phyloP scores from a whole-genome alignment of 192 early-diverging fungal species.

The Gigaspora rosea region DNA sequence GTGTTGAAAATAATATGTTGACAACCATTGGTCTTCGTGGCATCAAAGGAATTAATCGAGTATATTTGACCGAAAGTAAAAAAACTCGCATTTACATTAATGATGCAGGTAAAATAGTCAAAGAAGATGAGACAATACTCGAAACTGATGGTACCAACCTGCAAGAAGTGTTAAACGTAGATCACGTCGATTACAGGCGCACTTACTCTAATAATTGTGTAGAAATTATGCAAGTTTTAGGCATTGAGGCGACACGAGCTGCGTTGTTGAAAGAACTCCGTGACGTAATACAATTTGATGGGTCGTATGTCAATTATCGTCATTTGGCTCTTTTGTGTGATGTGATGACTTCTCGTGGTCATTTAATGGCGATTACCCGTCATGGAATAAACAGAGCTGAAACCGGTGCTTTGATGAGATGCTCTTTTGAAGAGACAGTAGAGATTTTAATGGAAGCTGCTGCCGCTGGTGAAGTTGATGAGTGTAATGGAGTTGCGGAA shows the following conservation, averaged over 20 bases:
- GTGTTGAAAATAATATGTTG: conserved; percentile 86
- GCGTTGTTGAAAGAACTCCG: conserved; percentile 89
- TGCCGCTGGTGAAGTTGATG: conserved; percentile 86
- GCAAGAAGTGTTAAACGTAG: conserved; percentile 79
- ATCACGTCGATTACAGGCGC: conserved; percentile 77
- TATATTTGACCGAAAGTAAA: conserved; percentile 74
- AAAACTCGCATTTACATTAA: conserved; percentile 48
- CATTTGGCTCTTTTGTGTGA: conserved; percentile 95
- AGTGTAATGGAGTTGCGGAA: conserved; percentile 95
- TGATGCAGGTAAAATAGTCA: conserved; percentile 63
- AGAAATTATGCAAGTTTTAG: conserved; percentile 90
- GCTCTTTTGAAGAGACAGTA: conserved; percentile 98
- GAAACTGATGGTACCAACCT: conserved; percentile 95
- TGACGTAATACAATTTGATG: conserved; percentile 91
- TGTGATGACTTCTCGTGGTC: conserved; percentile 93
- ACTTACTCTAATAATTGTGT: conserved; percentile 93
- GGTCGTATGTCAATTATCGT: conserved; percentile 98
- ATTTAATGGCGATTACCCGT: conserved; percentile 95
- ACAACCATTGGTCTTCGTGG: conserved; percentile 86
- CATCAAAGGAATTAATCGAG: conserved; percentile 81
- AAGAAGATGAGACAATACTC: conserved; percentile 72
- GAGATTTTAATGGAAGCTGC: conserved; percentile 98
- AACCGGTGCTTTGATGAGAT: conserved; percentile 90
- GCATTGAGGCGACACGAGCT: conserved; percentile 94
- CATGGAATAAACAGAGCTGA: conserved; percentile 98